These are phyloP conservation scores for Cladobotryum mycophilum DNA, from an alignment of 2,329 filamentous ascomycete species.

Conservation along the genomic window DNA sequence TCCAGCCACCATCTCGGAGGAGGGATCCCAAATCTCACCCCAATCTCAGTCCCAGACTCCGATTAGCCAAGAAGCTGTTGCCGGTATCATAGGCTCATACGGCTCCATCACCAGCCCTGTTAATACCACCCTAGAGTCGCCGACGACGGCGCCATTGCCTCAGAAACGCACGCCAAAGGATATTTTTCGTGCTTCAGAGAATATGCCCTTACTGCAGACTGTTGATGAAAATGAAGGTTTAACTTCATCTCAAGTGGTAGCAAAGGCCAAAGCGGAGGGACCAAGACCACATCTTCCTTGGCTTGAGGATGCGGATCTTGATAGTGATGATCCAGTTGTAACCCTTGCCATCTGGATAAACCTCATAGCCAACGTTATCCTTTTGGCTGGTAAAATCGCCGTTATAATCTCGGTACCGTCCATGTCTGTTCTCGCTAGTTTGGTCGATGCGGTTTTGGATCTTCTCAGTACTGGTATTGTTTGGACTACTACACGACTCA, in stretches of 20 bases:
- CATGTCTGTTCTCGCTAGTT: slow-evolving; percentile 71
- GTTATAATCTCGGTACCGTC: slow-evolving; percentile 74
- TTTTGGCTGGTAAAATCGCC: slow-evolving; percentile 69
- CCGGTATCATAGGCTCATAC: slow-evolving; percentile 21
- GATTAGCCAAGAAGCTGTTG: not conserved
- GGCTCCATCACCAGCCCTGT: slow-evolving; percentile 22
- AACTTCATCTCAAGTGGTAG: not conserved
- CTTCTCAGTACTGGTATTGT: slow-evolving; percentile 78
- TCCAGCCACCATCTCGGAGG: slow-evolving; percentile 71
- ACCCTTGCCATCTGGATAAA: slow-evolving; percentile 86
- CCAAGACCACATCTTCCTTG: slow-evolving; percentile 58
- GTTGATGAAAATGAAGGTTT: slow-evolving; percentile 30
- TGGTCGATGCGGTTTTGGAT: slow-evolving; percentile 75
- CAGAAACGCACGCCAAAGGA: slow-evolving; percentile 78
- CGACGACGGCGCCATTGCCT: slow-evolving; percentile 31
- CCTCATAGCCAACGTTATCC: slow-evolving; percentile 66
- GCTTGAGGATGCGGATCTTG: slow-evolving; percentile 64
- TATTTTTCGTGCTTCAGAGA: slow-evolving; percentile 71
- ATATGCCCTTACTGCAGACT: slow-evolving; percentile 55
- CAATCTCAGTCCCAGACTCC: slow-evolving; percentile 24
- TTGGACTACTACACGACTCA: slow-evolving; percentile 69
- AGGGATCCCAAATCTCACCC: slow-evolving; percentile 36
- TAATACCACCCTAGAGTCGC: slow-evolving; percentile 24
- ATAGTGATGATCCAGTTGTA: slow-evolving; percentile 69
- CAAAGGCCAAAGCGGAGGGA: slow-evolving; percentile 14